phyloP scores from a whole-genome alignment of 805 yeast genomes.

The Isabelozyma pseudorhagii region DNA sequence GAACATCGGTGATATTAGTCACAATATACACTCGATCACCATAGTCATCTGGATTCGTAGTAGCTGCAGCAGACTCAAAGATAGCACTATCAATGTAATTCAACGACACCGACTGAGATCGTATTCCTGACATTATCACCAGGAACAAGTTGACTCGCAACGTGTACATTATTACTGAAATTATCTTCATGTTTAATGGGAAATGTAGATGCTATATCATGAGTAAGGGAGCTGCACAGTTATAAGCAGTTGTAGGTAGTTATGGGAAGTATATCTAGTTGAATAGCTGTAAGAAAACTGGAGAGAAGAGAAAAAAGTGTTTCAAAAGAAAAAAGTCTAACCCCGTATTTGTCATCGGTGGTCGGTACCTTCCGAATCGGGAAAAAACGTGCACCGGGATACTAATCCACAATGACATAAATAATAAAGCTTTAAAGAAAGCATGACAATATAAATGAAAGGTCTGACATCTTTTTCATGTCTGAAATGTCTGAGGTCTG shows the following conservation, averaged over 20 bases:
- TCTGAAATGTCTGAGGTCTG: no score
- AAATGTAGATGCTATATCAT: not conserved
- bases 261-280: not conserved
- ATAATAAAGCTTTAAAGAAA: no score
- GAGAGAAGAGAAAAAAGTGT: not conserved
- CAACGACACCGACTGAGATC: constrained; percentile 28
- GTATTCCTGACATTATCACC: constrained; percentile 28
- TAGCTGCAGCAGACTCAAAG: constrained; percentile 23
- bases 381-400: not conserved
- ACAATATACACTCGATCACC: constrained; percentile 17
- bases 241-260: no score
- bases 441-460: no score
- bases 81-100: constrained; percentile 32
- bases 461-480: no score
- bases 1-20: constrained; percentile 32
- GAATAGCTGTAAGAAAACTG: not conserved
- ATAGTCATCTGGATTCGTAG: constrained; percentile 17
- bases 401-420: no score
- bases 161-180: constrained; percentile 30
- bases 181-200: constrained; percentile 24
- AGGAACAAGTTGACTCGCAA: constrained; percentile 36
- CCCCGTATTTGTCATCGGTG: not conserved
- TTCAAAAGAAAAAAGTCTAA: not conserved
- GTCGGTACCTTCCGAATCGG: not conserved
- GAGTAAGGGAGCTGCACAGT: not conserved